Base-by-base conservation (phyloP, 345 rosid genomes). In the Lumnitzera littorea region DNA sequence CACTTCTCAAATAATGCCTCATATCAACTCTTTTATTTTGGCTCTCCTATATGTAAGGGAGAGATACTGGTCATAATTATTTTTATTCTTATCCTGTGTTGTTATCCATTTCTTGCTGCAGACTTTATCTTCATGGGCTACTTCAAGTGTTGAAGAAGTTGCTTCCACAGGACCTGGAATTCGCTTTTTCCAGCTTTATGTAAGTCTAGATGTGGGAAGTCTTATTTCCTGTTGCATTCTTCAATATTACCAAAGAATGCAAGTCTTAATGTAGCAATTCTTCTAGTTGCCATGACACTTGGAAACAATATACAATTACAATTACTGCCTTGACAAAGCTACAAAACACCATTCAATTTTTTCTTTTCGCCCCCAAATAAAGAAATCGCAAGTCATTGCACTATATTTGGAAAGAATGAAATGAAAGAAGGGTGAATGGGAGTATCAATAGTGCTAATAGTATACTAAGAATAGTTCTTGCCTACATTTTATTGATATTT, bases 121-220 rank as follows among this genome's bases (percentile, higher is more conserved):
- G 97, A 87, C 90, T 46, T 73, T 92, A 51, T 92, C 98, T 50
- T 85, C 98, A 12, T 92, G 87, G 96, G 87, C 94, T 64, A 92
- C 97, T 60, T 85, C 89, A 61, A 92, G 97, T 57, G 96, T 89
- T 1, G 98, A 89, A 75, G 97, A 92, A 79, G 95, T 92, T 65
- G 87, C 90, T 75, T 92, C 97, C 23, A 92, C 95, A 0, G 97
- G 97, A 51, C 95, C 95, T 13, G 96, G 98, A 68, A 75, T 89
- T 76, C 91, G 90, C 20, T 87, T 92, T 75, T 92, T 92, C 82
- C 96, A 87, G 66, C 98, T 92, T 47, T 92, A 87, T 74, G 98
- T 89, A 64, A 82, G 89, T 76, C 3, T 71, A 14, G 27, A 67
- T 58, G 62, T 2, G 51, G 14, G 17, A 43, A 47, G 20, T 20